Conservation (phyloP, 768 basidiomycete genomes). For the Lactarius hatsudake region DNA sequence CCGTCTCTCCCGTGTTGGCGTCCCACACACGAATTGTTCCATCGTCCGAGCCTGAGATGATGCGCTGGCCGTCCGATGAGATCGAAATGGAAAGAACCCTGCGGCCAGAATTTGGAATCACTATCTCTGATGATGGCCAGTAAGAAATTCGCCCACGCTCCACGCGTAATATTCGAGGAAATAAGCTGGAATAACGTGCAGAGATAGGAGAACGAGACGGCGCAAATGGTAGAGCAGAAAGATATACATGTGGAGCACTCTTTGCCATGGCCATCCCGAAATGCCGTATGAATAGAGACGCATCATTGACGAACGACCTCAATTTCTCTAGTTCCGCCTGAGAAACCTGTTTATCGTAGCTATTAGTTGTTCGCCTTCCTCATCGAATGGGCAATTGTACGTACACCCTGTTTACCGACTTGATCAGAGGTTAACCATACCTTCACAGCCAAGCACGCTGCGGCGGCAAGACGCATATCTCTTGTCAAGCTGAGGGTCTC, state of each 20-base stretch:
- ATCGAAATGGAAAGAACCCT: neutral
- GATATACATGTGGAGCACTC: neutral
- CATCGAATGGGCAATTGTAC: neutral
- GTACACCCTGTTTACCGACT: neutral
- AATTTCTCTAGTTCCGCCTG: neutral
- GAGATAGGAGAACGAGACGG: neutral
- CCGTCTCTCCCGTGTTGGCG: too few relatives aligned
- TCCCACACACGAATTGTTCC: too few relatives aligned
- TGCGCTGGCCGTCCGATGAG: neutral
- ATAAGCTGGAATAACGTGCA: neutral
- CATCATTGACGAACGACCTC: neutral
- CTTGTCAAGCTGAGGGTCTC: neutral
- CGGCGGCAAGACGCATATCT: neutral
- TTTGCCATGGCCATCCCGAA: neutral
- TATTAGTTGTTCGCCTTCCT: neutral
- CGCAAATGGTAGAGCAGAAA: neutral
- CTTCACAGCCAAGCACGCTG: neutral
- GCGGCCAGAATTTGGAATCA: neutral
- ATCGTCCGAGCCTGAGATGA: neutral
- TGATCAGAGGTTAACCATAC: neutral
- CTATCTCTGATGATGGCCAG: neutral
- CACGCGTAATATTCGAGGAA: neutral
- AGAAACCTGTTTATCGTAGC: neutral
- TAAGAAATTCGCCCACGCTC: neutral
- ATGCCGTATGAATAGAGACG: neutral